Conservation (phyloP, 75 land plant genomes). For the Sequoia sempervirens region DNA sequence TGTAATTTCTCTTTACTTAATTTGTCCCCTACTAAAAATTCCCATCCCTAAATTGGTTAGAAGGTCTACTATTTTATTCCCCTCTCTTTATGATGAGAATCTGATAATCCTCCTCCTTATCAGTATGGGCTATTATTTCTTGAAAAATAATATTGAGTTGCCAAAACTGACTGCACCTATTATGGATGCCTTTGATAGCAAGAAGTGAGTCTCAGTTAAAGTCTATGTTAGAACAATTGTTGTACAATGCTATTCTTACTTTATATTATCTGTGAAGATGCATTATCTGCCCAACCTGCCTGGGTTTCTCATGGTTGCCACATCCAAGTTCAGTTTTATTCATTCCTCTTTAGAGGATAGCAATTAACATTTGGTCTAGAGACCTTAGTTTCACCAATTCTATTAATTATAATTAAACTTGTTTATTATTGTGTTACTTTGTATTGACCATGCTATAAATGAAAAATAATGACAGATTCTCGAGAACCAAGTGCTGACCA, state of each 20-base stretch:
- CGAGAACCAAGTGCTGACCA: slow-evolving; percentile 82
- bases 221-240: no score
- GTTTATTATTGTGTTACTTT: neutral
- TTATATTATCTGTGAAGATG: no score
- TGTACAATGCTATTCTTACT: neutral
- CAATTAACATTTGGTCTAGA: neutral
- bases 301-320: neutral
- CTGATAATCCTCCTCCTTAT: neutral
- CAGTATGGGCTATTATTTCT: neutral
- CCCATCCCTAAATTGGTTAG: neutral
- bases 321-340: neutral
- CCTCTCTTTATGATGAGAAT: neutral
- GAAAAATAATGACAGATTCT: slow-evolving; percentile 40
- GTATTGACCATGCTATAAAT: neutral
- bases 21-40: neutral
- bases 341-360: neutral
- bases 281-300: neutral
- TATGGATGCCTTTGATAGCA: neutral
- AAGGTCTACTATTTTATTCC: neutral
- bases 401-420: neutral
- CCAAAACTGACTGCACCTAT: neutral
- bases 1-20: neutral
- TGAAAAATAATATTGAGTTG: neutral
- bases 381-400: neutral
- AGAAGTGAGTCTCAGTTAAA: neutral